phyloP scores from a whole-genome alignment of 805 yeast genomes.

The Schwanniomyces polymorphus region DNA sequence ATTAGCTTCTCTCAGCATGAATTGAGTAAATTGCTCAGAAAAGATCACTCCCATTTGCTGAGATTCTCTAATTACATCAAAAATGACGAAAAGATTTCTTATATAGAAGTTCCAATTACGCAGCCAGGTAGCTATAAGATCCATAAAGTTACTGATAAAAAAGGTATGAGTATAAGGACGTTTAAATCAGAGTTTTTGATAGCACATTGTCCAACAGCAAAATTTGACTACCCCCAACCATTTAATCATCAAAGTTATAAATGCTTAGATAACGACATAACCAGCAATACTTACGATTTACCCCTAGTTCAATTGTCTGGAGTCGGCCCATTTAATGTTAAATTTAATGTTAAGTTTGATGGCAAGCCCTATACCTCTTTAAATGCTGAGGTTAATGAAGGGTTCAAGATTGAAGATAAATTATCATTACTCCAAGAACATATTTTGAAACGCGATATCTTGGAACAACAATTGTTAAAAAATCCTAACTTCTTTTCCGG shows the following conservation, averaged over 20 bases:
- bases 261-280: conserved; percentile 49
- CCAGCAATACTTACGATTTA: conserved; percentile 47
- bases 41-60: conserved; percentile 31
- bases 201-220: conserved; percentile 77
- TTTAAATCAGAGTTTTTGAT: conserved; percentile 63
- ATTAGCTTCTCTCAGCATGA: conserved; percentile 60
- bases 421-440: conserved; percentile 19
- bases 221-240: conserved; percentile 40
- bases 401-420: conserved; percentile 33
- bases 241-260: conserved; percentile 36
- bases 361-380: conserved; percentile 22
- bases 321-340: conserved; percentile 60
- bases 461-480: conserved; percentile 36
- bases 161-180: conserved; percentile 59
- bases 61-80: conserved; percentile 19
- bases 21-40: conserved; percentile 38
- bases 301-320: conserved; percentile 62
- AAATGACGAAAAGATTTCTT: conserved; percentile 46
- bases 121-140: conserved; percentile 80
- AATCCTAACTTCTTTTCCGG: conserved; percentile 21
- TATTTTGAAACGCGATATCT: conserved; percentile 26
- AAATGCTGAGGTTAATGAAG: conserved; percentile 18
- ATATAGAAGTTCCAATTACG: conserved; percentile 62
- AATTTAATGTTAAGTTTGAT: conserved; percentile 24
- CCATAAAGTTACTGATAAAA: conserved; percentile 62